phyloP scores from a whole-genome alignment of 1,284 basidiomycete species.

The Marasmius tenuissimus region DNA sequence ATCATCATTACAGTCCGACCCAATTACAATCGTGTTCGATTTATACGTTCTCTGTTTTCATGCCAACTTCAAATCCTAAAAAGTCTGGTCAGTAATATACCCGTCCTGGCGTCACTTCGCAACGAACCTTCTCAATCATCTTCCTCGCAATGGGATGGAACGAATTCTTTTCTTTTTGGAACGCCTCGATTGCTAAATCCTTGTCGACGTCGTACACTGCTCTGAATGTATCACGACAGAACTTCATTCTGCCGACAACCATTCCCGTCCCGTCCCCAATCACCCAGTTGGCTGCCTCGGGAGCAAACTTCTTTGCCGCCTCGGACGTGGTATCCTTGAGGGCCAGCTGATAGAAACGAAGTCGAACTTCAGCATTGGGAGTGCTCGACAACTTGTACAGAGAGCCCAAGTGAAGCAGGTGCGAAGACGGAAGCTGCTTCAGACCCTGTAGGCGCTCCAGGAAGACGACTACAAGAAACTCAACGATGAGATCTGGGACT shows the following conservation, averaged over 20 bases:
- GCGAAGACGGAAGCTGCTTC: slow-evolving; percentile 51
- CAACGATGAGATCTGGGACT: background rate
- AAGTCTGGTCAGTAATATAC: background rate
- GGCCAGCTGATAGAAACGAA: slow-evolving; percentile 70
- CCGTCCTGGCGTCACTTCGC: background rate
- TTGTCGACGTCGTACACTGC: slow-evolving; percentile 57
- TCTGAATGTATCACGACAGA: slow-evolving; percentile 70
- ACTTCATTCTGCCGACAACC: slow-evolving; percentile 81
- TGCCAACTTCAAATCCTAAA: background rate
- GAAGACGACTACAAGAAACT: slow-evolving; percentile 59
- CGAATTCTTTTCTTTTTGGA: slow-evolving; percentile 46
- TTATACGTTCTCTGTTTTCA: background rate
- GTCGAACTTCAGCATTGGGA: slow-evolving; percentile 70
- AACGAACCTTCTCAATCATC: slow-evolving; percentile 69
- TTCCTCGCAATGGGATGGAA: slow-evolving; percentile 81
- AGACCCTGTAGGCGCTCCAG: slow-evolving; percentile 67
- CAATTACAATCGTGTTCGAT: too few relatives aligned
- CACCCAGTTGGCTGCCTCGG: slow-evolving; percentile 66
- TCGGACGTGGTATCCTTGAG: slow-evolving; percentile 48
- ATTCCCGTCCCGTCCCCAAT: slow-evolving; percentile 60
- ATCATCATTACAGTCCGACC: too few relatives aligned
- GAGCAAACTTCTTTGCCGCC: slow-evolving; percentile 49
- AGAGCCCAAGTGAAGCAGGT: slow-evolving; percentile 54
- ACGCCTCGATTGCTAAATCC: slow-evolving; percentile 62
- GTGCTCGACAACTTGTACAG: slow-evolving; percentile 56